Conservation (phyloP, 805 yeast genomes). For the Cyberlindnera americana region DNA sequence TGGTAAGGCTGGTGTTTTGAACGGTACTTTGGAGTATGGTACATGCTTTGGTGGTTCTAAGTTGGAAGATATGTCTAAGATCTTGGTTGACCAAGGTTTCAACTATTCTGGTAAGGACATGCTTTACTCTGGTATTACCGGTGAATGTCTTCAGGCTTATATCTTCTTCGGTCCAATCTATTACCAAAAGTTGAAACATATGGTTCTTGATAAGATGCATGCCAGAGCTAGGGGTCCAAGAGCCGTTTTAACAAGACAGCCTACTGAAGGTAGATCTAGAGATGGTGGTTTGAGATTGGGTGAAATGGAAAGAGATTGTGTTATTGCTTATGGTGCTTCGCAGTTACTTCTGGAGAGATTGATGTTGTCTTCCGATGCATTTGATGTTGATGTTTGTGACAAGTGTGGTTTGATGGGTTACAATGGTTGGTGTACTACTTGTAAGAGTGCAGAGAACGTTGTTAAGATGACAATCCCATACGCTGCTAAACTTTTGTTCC, state of each 20-base stretch:
- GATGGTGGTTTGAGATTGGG: slow-evolving; percentile 99
- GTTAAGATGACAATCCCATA: slow-evolving; percentile 96
- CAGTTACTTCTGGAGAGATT: slow-evolving; percentile 89
- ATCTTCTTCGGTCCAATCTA: slow-evolving; percentile 98
- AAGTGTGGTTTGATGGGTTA: slow-evolving; percentile 96
- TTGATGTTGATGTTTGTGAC: slow-evolving; percentile 93
- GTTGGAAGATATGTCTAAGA: slow-evolving; percentile 89
- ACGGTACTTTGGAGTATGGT: slow-evolving; percentile 90
- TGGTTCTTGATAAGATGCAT: slow-evolving; percentile 99
- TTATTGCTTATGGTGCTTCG: slow-evolving; percentile 98
- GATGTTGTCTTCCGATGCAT: slow-evolving; percentile 96
- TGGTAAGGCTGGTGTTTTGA: slow-evolving; percentile 96
- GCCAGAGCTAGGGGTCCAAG: slow-evolving; percentile 99
- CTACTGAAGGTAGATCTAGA: slow-evolving; percentile 97
- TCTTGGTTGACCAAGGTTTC: slow-evolving; percentile 86
- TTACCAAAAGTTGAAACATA: slow-evolving; percentile 96
- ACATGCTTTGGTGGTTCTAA: slow-evolving; percentile 99
- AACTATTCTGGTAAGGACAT: slow-evolving; percentile 95
- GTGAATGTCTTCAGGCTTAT: slow-evolving; percentile 95
- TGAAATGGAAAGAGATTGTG: slow-evolving; percentile 99
- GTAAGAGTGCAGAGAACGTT: slow-evolving; percentile 82
- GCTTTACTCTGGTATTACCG: slow-evolving; percentile 96
- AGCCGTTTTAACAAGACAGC: slow-evolving; percentile 96
- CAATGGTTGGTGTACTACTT: slow-evolving; percentile 96
- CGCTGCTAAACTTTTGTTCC: slow-evolving; percentile 97